Evolutionary conservation across 495 filamentous ascomycete species (phyloP).

Genomic region (Amorphotheca resinae): DNA sequence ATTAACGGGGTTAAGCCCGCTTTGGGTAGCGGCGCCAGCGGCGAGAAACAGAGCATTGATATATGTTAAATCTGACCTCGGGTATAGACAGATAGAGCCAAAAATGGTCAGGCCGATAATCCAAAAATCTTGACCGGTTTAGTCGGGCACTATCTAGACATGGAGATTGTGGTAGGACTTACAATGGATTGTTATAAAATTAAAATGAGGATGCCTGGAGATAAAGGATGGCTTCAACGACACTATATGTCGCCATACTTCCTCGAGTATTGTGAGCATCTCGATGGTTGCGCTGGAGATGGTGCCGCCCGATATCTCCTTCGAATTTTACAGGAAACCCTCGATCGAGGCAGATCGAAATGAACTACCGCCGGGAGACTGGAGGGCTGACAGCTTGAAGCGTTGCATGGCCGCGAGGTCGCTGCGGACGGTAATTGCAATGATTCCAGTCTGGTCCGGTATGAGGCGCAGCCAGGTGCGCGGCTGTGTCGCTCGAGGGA

Average conservation of each 20-base stretch:
- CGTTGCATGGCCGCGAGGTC: background rate
- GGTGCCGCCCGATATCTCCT: too few relatives aligned
- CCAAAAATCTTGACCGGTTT: slow-evolving; percentile 54
- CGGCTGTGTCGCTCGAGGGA: too few relatives aligned
- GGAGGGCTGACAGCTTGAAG: too few relatives aligned
- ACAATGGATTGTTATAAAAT: slow-evolving; percentile 82
- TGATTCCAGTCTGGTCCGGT: too few relatives aligned
- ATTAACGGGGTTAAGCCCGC: slow-evolving; percentile 80
- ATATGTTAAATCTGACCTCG: slow-evolving; percentile 46
- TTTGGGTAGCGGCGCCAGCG: slow-evolving; percentile 73
- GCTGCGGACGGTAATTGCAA: too few relatives aligned
- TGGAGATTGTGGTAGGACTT: slow-evolving; percentile 20
- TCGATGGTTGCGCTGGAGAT: too few relatives aligned
- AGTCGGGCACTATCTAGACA: background rate
- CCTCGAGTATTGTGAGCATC: slow-evolving; percentile 6
- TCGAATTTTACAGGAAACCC: too few relatives aligned
- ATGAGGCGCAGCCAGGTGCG: too few relatives aligned
- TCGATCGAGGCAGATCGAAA: too few relatives aligned
- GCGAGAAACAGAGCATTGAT: slow-evolving; percentile 86
- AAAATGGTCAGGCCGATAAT: slow-evolving; percentile 56
- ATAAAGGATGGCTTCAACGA: slow-evolving; percentile 36
- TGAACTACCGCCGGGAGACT: too few relatives aligned
- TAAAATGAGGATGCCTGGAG: slow-evolving; percentile 49
- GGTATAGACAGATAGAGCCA: slow-evolving; percentile 65
- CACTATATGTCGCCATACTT: slow-evolving; percentile 30